Evolutionary conservation across 345 rosid genomes (phyloP), one percentile per base, ranked within the genome.

Genomic region (Pugionium cornutum): DNA sequence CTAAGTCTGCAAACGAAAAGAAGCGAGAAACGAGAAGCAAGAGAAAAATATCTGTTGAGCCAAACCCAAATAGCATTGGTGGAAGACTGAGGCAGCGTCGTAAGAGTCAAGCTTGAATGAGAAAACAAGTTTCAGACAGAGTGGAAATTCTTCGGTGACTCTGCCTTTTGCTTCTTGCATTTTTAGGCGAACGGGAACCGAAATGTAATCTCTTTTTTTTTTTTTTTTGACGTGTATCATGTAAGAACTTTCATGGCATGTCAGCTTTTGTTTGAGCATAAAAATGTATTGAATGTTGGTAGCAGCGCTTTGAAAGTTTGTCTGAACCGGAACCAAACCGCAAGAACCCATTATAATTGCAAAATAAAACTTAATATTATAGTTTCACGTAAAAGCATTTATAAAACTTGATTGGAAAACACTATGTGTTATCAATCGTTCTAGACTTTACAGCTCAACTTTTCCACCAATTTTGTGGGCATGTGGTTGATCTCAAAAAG

Each of bases 11-110:
- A 18, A 18, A 18, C 18, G 18, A 18, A 18, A 18, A 18, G 18
- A 18, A 18, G 18, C 18, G 18, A 18, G 18, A 18, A 18, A 18
- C 18, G 1, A 36, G 43, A 47, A 60, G 37, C 63, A 75, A 70
- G 67, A 53, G 58, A 28, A 69, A 57, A 8, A 5, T 36, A 33
- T 25, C 70, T 34, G 29, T 42, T 6, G 79, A 80, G 67, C 77
- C 72, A 51, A 70, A 33, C 68, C 79, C 70, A 9, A 72, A 82
- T 28, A 75, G 82, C 46, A 80, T 75, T 47, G 80, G 67, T 54
- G 84, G 77, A 74, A 77, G 89, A 78, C 66, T 82, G 28, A 73
- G 86, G 50, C 81, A 44, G 59, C 68, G 81, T 44, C 83, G 64
- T 36, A 67, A 35, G 58, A 35, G 18, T 35, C 40, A 9, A 55